Conservation (phyloP, 2,329 filamentous ascomycete species). For the Colletotrichum destructivum region DNA sequence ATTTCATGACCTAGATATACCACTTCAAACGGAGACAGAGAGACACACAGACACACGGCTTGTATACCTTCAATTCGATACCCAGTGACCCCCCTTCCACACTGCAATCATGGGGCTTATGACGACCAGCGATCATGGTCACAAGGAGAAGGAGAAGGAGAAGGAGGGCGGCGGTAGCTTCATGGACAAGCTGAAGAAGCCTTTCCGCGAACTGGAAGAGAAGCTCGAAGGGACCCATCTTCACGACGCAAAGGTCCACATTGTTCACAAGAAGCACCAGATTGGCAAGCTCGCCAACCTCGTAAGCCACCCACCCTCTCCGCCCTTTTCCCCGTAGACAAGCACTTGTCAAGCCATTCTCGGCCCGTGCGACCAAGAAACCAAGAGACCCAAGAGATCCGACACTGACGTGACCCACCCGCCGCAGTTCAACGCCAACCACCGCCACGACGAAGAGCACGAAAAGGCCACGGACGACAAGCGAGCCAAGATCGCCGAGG, state of each 20-base stretch:
- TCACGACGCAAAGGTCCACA: conserved; percentile 69
- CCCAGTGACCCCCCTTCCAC: background rate
- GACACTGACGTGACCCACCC: conserved; percentile 19
- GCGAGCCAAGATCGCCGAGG: conserved; percentile 78
- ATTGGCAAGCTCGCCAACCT: conserved; percentile 76
- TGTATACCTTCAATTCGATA: conserved; percentile 1
- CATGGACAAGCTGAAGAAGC: conserved; percentile 65
- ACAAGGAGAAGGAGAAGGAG: conserved; percentile 43
- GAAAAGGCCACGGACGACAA: conserved; percentile 88
- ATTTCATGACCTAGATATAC: conserved; percentile 26
- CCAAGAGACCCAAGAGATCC: background rate
- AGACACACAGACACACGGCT: background rate
- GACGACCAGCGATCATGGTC: conserved; percentile 28
- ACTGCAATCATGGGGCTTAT: conserved; percentile 32
- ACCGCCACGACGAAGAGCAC: conserved; percentile 94
- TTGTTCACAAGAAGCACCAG: conserved; percentile 76
- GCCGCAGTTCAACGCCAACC: conserved; percentile 81
- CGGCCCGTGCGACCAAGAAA: background rate
- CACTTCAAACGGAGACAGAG: background rate
- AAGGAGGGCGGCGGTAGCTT: conserved; percentile 51
- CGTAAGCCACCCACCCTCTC: conserved; percentile 55
- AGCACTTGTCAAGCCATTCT: conserved; percentile 9
- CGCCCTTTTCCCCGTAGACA: background rate
- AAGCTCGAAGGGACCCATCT: conserved; percentile 69
- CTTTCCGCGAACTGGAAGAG: conserved; percentile 63